Percentiles rank a stretch among this genome's conserved stretches.
phyloP scores from a whole-genome alignment of 257 asterid genomes.

The Cordia subcordata region DNA sequence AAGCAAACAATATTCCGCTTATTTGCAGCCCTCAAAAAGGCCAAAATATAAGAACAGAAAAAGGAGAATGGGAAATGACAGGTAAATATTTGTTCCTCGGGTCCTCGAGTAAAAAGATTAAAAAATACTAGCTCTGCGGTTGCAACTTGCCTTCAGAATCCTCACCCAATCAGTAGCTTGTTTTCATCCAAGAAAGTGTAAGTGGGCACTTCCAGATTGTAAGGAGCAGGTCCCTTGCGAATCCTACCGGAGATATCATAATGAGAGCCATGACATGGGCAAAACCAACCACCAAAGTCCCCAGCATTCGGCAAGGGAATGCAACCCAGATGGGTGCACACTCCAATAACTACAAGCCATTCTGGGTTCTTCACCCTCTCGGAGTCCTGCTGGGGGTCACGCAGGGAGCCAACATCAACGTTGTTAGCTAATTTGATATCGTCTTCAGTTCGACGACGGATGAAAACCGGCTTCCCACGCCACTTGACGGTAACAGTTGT shows the following conservation, averaged over 20 bases:
- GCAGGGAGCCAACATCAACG: slow-evolving; percentile 52
- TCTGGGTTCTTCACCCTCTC: slow-evolving; percentile 71
- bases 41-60: neutral
- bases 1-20: no score
- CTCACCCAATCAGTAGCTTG: slow-evolving; percentile 65
- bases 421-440: slow-evolving; percentile 69
- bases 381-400: slow-evolving; percentile 76
- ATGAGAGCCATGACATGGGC: slow-evolving; percentile 89
- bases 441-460: slow-evolving; percentile 68
- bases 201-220: slow-evolving; percentile 72
- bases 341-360: slow-evolving; percentile 78
- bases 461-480: slow-evolving; percentile 91
- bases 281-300: slow-evolving; percentile 86
- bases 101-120: slow-evolving; percentile 3
- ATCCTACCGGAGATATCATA: slow-evolving; percentile 83
- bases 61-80: neutral
- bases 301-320: slow-evolving; percentile 89
- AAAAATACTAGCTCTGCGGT: slow-evolving; percentile 1
- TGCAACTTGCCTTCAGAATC: neutral
- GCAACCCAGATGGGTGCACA: slow-evolving; percentile 81
- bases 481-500: slow-evolving; percentile 82
- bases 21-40: no score
- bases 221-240: slow-evolving; percentile 75
- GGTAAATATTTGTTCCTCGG: neutral
- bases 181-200: slow-evolving; percentile 70